A percentile compares a stretch with the other conserved stretches of the same genome.
These are phyloP conservation scores for Trametes sanguinea DNA, from an alignment of 768 basidiomycete genomes.

Conservation along the genomic window DNA sequence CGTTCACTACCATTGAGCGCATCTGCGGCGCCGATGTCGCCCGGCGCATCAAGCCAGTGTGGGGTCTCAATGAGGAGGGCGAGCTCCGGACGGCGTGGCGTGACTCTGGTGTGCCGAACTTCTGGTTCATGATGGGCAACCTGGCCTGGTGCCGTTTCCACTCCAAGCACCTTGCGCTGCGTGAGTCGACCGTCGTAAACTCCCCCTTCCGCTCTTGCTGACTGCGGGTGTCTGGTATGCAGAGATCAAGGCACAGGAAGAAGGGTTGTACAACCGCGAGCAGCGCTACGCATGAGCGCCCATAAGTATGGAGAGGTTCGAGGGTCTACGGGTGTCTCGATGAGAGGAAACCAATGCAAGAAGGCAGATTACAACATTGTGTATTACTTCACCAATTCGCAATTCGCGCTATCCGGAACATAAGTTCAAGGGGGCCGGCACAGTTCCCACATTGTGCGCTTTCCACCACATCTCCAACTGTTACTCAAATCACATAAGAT, in stretches of 20 bases:
- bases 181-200: slow-evolving; percentile 41
- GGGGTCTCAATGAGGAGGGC: slow-evolving; percentile 69
- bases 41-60: slow-evolving; percentile 50
- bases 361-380: background rate
- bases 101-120: slow-evolving; percentile 50
- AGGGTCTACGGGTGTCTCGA: too few species aligned
- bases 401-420: too few species aligned
- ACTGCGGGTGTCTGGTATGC: slow-evolving; percentile 1
- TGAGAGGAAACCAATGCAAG: background rate
- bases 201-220: background rate
- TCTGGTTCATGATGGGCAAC: slow-evolving; percentile 67
- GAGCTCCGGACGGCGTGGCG: slow-evolving; percentile 55
- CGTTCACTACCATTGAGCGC: slow-evolving; percentile 39
- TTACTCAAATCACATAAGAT: too few species aligned
- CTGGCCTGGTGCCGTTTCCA: slow-evolving; percentile 64
- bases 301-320: background rate
- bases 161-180: slow-evolving; percentile 65
- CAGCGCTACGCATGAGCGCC: background rate
- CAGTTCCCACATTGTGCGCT: too few species aligned
- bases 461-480: too few species aligned
- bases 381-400: background rate
- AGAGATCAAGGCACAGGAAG: slow-evolving; percentile 75
- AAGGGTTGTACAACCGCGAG: slow-evolving; percentile 38
- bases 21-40: slow-evolving; percentile 51
- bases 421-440: too few species aligned